Evolutionary conservation across 2,329 filamentous ascomycete species (phyloP), one percentile per base, ranked within the genome.

Genomic region (Penicillium italicum): DNA sequence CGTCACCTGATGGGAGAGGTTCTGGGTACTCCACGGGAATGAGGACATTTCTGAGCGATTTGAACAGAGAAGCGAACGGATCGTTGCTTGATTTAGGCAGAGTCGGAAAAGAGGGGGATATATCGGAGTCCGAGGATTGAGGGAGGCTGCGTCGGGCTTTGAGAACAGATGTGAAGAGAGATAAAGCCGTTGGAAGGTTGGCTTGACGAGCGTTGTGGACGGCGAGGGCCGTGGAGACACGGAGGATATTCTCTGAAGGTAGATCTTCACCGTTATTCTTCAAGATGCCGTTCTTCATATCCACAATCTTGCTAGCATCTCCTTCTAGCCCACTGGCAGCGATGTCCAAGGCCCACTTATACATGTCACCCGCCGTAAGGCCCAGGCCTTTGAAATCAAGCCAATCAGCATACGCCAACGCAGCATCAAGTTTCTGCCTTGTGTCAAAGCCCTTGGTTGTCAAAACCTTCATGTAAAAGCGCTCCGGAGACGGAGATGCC

Each of bases 141-240:
- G 85, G 68, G 65, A 86, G 73, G 38, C 72, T 73, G 20, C 89
- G 85, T 24, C 91, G 85, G 9, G 91, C 89, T 61, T 90, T 86
- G 11, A 97, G 85, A 42, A 96, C 79, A 28, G 91, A 96, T 38
- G 96, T 80, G 66, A 96, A 88, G 49, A 96, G 89, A 2, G 93
- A 90, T 1, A 97, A 81, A 1, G 93, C 90, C 4, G 80, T 75
- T 7, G 83, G 74, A 18, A 91, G 69, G 62, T 91, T 82, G 18
- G 84, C 87, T 53, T 79, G 81, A 42, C 85, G 82, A 7, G 92
- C 93, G 62, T 87, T 84, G 74, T 94, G 89, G 14, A 87, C 87
- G 4, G 89, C 92, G 1, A 95, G 78, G 12, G 88, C 87, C 0
- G 91, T 96, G 36, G 90, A 82, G 3, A 88, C 83, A 24, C 81